Evolutionary conservation across 495 filamentous ascomycete species (phyloP).

Genomic region (Poronia punctata): DNA sequence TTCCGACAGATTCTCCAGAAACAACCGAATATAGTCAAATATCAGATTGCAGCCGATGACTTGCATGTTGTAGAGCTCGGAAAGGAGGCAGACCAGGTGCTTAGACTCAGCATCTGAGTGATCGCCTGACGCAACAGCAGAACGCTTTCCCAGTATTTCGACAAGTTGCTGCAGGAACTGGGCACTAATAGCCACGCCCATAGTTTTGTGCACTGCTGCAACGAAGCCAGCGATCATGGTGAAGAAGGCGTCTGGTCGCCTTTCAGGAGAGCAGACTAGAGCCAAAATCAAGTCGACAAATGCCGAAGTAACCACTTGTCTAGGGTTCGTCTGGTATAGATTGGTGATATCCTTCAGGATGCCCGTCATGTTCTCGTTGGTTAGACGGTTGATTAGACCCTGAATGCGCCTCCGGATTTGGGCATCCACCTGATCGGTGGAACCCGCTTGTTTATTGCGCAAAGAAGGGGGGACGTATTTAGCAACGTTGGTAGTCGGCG

Average conservation of each 20-base stretch:
- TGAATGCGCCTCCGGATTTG: slow-evolving; percentile 73
- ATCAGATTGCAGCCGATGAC: slow-evolving; percentile 73
- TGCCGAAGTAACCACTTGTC: slow-evolving; percentile 76
- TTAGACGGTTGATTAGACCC: slow-evolving; percentile 85
- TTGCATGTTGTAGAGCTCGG: slow-evolving; percentile 86
- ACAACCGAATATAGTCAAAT: slow-evolving; percentile 81
- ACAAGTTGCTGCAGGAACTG: slow-evolving; percentile 72
- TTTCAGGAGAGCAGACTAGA: slow-evolving; percentile 67
- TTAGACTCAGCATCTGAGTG: slow-evolving; percentile 30
- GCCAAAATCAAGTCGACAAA: slow-evolving; percentile 66
- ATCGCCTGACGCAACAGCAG: slow-evolving; percentile 37
- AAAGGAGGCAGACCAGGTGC: slow-evolving; percentile 73
- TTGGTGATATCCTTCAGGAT: slow-evolving; percentile 75
- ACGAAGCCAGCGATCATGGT: slow-evolving; percentile 88
- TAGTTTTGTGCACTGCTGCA: slow-evolving; percentile 74
- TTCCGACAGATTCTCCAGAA: slow-evolving; percentile 70
- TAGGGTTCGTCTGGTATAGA: slow-evolving; percentile 71
- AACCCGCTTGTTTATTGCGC: slow-evolving; percentile 52
- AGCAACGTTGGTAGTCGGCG: slow-evolving; percentile 34
- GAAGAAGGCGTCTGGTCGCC: slow-evolving; percentile 77
- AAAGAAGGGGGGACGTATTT: slow-evolving; percentile 89
- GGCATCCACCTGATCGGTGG: slow-evolving; percentile 59
- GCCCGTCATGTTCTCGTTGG: slow-evolving; percentile 76
- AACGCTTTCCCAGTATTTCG: slow-evolving; percentile 55
- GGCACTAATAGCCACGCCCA: slow-evolving; percentile 83